These are phyloP conservation scores for Corymbia calophylla DNA, from an alignment of 441 rosid species.

Conservation along the genomic window DNA sequence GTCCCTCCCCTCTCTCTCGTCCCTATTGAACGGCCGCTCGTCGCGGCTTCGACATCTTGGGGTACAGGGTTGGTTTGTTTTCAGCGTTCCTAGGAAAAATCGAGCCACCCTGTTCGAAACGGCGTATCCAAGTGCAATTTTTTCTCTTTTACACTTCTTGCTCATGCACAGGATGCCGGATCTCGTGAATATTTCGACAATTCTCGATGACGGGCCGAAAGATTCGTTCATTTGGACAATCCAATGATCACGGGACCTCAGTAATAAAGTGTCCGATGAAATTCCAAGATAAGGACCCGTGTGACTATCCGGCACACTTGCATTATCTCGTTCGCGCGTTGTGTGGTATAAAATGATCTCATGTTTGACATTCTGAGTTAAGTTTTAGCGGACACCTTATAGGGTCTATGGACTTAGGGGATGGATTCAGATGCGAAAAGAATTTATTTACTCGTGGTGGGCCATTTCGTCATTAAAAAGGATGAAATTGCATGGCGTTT, in stretches of 20 bases:
- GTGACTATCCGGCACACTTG: fast-evolving
- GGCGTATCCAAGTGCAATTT: neutral
- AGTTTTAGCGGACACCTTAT: neutral
- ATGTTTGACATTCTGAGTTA: neutral
- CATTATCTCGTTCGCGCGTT: fast-evolving
- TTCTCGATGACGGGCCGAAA: fast-evolving
- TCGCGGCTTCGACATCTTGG: neutral
- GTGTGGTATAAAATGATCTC: neutral
- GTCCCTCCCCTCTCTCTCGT: neutral
- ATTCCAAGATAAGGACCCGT: fast-evolving
- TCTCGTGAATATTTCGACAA: neutral
- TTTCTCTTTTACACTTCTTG: neutral
- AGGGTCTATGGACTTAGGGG: neutral
- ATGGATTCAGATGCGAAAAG: neutral
- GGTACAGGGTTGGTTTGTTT: neutral
- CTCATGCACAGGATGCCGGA: neutral
- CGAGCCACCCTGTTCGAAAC: neutral
- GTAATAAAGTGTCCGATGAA: neutral
- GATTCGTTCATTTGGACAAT: neutral
- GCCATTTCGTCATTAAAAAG: too few species aligned
- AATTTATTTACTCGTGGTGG: too few species aligned
- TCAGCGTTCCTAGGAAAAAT: neutral
- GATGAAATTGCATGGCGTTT: neutral
- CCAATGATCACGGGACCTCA: neutral
- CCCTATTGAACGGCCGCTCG: neutral